Evolutionary conservation across 441 rosid genomes (phyloP).

Genomic region (Erysimum cheiri): DNA sequence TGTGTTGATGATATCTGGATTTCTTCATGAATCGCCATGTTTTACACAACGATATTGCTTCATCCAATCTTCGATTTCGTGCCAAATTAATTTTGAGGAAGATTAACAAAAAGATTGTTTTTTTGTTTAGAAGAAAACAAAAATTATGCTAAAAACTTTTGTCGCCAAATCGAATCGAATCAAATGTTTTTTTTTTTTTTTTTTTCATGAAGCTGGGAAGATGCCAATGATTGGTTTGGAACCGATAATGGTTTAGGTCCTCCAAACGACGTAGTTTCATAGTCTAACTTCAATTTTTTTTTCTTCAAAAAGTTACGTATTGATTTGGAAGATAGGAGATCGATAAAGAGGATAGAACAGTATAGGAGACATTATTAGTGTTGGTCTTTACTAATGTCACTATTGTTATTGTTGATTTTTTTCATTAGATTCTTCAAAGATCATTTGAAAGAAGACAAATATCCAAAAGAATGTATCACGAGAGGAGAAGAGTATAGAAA

Average conservation of each 20-base stretch:
- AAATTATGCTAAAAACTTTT: not conserved
- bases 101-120: not conserved
- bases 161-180: constrained; percentile 24
- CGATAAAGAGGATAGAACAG: not conserved
- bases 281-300: not conserved
- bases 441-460: not conserved
- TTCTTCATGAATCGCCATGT: constrained; percentile 50
- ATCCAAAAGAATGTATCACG: not conserved
- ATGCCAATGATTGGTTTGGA: constrained; percentile 22
- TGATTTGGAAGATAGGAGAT: not conserved
- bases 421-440: not conserved
- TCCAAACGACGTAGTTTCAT: constrained; percentile 11
- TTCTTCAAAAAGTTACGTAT: not conserved
- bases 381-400: not conserved
- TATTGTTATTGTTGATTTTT: not conserved
- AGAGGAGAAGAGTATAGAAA: no score
- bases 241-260: constrained; percentile 15
- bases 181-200: not conserved
- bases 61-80: constrained; percentile 28
- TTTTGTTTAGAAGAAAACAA: not conserved
- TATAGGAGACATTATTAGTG: not conserved
- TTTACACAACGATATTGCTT: constrained; percentile 17
- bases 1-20: constrained; percentile 41
- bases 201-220: constrained; percentile 10
- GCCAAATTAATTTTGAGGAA: not conserved